Evolutionary conservation across 148 eudicot species (phyloP).

Genomic region (Polygonum maritimum): DNA sequence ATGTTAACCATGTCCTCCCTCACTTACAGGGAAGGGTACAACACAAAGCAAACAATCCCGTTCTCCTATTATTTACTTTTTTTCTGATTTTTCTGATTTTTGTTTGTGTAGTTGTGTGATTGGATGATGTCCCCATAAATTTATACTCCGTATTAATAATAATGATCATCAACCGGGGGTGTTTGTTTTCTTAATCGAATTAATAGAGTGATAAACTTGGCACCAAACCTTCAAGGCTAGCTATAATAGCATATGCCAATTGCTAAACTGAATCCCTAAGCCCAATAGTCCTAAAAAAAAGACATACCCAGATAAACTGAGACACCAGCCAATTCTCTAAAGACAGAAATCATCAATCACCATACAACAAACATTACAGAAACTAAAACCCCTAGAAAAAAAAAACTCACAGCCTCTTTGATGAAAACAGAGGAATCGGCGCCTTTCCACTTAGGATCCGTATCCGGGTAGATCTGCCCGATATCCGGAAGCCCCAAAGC

Average conservation of each 20-base stretch:
- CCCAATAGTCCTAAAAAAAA: background rate
- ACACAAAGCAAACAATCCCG: no score
- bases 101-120: no score
- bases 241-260: background rate
- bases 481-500: conserved; percentile 96
- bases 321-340: background rate
- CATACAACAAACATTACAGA: background rate
- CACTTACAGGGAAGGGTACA: no score
- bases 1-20: no score
- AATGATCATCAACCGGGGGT: no score
- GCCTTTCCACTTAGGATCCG: conserved; percentile 98
- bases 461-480: conserved; percentile 90
- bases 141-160: no score
- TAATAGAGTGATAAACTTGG: no score
- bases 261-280: background rate
- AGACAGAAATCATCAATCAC: no score
- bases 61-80: no score
- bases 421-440: conserved; percentile 85
- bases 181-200: no score
- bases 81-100: no score
- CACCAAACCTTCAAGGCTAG: background rate
- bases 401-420: conserved; percentile 80
- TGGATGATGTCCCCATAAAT: no score
- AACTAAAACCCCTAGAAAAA: background rate
- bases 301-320: background rate